Conservation (phyloP, 1,139 yeast genomes). For the Protomyces lactucae-debilis region DNA sequence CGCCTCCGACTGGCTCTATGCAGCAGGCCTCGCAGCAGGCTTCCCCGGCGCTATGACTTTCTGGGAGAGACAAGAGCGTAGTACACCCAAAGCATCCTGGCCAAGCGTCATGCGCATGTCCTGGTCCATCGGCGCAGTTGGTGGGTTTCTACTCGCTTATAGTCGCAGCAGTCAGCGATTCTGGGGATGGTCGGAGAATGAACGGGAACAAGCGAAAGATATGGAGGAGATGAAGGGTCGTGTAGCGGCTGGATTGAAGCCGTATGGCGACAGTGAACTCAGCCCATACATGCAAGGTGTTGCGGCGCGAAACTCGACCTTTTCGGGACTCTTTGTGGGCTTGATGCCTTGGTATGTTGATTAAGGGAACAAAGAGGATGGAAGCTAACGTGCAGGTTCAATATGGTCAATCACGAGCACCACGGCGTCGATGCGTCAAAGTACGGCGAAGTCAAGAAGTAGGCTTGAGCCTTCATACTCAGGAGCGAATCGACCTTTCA, state of each 20-base stretch:
- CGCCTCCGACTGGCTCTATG: slow-evolving; percentile 57
- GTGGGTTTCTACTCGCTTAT: slow-evolving; percentile 70
- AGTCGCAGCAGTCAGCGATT: slow-evolving; percentile 49
- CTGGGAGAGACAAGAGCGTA: slow-evolving; percentile 63
- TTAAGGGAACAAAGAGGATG: slow-evolving; percentile 41
- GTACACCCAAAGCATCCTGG: slow-evolving; percentile 4
- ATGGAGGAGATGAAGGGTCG: slow-evolving; percentile 67
- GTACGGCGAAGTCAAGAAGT: slow-evolving; percentile 5
- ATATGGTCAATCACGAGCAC: slow-evolving; percentile 72
- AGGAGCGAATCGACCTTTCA: no score
- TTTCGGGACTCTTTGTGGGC: slow-evolving; percentile 58
- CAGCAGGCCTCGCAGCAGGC: slow-evolving; percentile 62
- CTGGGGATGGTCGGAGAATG: slow-evolving; percentile 73
- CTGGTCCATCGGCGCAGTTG: slow-evolving; percentile 54
- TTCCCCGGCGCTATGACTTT: slow-evolving; percentile 42
- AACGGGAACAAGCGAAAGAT: slow-evolving; percentile 66
- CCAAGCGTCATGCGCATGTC: slow-evolving; percentile 25
- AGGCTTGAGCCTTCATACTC: background rate
- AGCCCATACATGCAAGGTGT: slow-evolving; percentile 69
- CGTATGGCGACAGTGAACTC: slow-evolving; percentile 53
- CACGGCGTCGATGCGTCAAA: slow-evolving; percentile 58
- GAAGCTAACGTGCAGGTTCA: slow-evolving; percentile 52
- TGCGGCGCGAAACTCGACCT: slow-evolving; percentile 75
- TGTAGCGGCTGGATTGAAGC: slow-evolving; percentile 61
- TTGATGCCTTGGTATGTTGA: slow-evolving; percentile 40